Conservation (phyloP, 2,329 filamentous ascomycete species). For the Fulvia fulva region DNA sequence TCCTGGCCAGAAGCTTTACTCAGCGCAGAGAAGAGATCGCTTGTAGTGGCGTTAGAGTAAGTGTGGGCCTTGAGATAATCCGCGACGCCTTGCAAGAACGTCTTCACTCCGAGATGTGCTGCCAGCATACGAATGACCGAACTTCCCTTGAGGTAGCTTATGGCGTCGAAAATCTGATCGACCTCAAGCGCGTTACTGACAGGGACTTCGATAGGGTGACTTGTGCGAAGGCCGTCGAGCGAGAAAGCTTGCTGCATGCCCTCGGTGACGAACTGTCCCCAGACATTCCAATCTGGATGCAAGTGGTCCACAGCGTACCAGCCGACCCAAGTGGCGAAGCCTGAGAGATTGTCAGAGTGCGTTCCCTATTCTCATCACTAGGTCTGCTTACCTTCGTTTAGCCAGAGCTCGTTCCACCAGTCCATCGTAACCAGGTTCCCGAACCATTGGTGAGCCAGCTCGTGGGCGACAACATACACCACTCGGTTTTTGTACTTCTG, state of each 20-base stretch:
- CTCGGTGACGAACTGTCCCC: constrained; percentile 96
- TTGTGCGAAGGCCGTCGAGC: constrained; percentile 84
- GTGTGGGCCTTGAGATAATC: constrained; percentile 84
- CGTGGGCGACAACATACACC: constrained; percentile 96
- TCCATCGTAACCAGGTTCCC: constrained; percentile 95
- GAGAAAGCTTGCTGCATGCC: constrained; percentile 87
- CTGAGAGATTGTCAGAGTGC: background rate
- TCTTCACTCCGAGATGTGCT: constrained; percentile 79
- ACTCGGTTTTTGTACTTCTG: constrained; percentile 87
- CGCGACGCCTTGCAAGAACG: constrained; percentile 84
- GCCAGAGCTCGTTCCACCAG: constrained; percentile 74
- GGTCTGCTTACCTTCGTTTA: constrained; percentile 63
- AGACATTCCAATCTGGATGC: constrained; percentile 95
- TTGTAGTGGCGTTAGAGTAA: constrained; percentile 86
- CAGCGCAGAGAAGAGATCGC: constrained; percentile 84
- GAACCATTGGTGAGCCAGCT: constrained; percentile 95
- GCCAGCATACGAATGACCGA: constrained; percentile 96
- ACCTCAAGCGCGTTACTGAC: constrained; percentile 92
- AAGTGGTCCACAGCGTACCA: constrained; percentile 90
- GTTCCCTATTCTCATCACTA: background rate
- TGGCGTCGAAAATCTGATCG: constrained; percentile 96
- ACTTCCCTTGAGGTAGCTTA: constrained; percentile 94
- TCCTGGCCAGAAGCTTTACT: constrained; percentile 84
- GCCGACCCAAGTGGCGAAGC: constrained; percentile 96
- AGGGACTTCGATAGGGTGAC: constrained; percentile 93